phyloP scores from a whole-genome alignment of 2,329 filamentous ascomycete species.

The Phialophora macrospora region DNA sequence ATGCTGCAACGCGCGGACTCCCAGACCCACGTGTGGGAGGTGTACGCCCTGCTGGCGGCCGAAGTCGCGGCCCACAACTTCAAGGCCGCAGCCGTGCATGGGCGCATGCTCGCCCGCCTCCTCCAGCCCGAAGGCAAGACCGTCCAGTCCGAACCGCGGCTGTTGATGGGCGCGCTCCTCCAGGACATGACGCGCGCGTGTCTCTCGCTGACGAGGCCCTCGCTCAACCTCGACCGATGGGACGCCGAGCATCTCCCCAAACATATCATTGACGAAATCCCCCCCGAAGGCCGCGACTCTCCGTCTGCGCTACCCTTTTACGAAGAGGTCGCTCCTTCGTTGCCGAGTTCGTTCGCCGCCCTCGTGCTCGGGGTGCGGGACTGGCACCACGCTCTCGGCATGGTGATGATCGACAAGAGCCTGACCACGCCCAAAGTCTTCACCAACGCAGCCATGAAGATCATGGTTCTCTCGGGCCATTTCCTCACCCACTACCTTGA shows the following conservation, averaged over 20 bases:
- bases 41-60: constrained; percentile 25
- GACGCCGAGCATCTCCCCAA: constrained; percentile 10
- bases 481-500: constrained; percentile 19
- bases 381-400: constrained; percentile 12
- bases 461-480: constrained; percentile 3
- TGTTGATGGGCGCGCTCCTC: constrained; percentile 13
- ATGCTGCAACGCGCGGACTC: neutral
- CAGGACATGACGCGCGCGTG: constrained; percentile 21
- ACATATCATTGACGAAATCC: neutral
- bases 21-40: constrained; percentile 8
- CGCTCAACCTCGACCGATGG: constrained; percentile 24
- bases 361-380: constrained; percentile 6
- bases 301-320: constrained; percentile 9
- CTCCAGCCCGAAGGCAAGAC: constrained; percentile 16
- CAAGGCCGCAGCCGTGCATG: constrained; percentile 18
- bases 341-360: neutral
- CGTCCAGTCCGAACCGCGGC: constrained; percentile 3
- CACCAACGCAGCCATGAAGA: constrained; percentile 11
- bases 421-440: neutral
- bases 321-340: neutral
- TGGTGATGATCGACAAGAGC: constrained; percentile 1
- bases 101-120: constrained; percentile 15
- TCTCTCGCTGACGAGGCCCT: constrained; percentile 15
- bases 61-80: constrained; percentile 24
- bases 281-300: neutral